phyloP scores from a whole-genome alignment of 1,284 basidiomycete genomes.

The Papiliotrema flavescens region DNA sequence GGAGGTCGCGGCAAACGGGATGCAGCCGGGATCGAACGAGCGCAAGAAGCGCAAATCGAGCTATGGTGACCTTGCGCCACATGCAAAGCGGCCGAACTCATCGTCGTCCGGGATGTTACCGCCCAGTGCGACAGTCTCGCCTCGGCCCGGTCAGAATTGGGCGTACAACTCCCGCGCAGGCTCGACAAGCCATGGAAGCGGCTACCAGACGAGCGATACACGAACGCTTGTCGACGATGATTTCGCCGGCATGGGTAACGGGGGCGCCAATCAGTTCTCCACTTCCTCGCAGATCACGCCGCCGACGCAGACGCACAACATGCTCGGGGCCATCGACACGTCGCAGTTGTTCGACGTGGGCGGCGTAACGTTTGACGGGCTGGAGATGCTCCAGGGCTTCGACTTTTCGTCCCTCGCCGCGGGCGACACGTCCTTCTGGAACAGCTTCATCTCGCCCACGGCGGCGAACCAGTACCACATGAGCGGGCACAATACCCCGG shows the following conservation, averaged over 20 bases:
- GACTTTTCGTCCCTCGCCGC: conserved; percentile 5
- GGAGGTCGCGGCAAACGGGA: conserved; percentile 24
- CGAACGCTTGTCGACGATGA: conserved; percentile 15
- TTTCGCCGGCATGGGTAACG: background rate
- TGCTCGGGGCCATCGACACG: background rate
- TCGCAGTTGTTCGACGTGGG: conserved; percentile 37
- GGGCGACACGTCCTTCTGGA: conserved; percentile 27
- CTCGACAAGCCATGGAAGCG: background rate
- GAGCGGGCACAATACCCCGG: background rate
- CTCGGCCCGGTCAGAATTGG: background rate
- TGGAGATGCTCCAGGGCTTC: conserved; percentile 45
- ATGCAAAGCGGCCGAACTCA: background rate
- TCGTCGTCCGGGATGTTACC: background rate
- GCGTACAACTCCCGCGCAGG: background rate
- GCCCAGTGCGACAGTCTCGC: background rate
- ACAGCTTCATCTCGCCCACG: conserved; percentile 14
- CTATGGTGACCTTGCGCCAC: background rate
- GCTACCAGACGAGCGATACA: conserved; percentile 29
- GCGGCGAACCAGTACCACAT: background rate
- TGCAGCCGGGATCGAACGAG: background rate
- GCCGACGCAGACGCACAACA: background rate
- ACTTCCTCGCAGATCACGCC: background rate
- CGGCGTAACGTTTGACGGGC: conserved; percentile 44
- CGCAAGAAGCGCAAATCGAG: conserved; percentile 28
- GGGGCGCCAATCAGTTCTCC: background rate